Evolutionary conservation across 768 basidiomycete genomes (phyloP).

Genomic region (Podaxis sp.): DNA sequence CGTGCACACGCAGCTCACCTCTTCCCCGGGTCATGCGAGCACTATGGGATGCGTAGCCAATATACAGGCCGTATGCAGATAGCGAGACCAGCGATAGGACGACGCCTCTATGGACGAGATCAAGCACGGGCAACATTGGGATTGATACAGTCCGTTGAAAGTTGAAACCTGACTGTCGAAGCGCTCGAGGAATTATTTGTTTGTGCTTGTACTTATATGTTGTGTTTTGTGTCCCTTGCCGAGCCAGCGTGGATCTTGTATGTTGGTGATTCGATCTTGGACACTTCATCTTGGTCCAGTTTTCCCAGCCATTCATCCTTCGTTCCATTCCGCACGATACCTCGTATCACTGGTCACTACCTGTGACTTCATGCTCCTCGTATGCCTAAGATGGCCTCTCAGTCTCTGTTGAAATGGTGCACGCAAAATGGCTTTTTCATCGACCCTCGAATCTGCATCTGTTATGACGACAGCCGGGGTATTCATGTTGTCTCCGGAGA

Average conservation of each 20-base stretch:
- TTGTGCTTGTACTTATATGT: background rate
- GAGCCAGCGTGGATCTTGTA: background rate
- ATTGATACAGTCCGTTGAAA: too few species aligned
- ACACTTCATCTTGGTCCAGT: background rate
- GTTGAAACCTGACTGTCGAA: too few species aligned
- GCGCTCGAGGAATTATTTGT: too few species aligned
- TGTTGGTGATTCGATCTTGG: too few species aligned
- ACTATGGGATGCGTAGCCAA: slow-evolving; percentile 52
- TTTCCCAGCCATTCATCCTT: background rate
- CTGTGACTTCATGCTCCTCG: too few species aligned
- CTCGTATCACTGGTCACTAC: background rate
- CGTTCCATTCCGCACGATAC: background rate
- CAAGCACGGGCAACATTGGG: slow-evolving; percentile 29
- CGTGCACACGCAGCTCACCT: slow-evolving; percentile 40
- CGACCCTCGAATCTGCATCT: slow-evolving; percentile 44
- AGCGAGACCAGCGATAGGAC: slow-evolving; percentile 34
- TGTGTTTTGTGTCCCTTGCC: background rate
- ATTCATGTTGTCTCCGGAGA: slow-evolving; percentile 38
- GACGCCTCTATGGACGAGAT: slow-evolving; percentile 54
- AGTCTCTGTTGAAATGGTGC: slow-evolving; percentile 44
- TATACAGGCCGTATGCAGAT: slow-evolving; percentile 51
- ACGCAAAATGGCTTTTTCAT: slow-evolving; percentile 42
- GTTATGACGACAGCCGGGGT: slow-evolving; percentile 24
- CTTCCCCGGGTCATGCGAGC: slow-evolving; percentile 53
- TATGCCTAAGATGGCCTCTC: too few species aligned